Conservation (phyloP, 2,329 filamentous ascomycete species). For the Ceratocystis eucalypticola region DNA sequence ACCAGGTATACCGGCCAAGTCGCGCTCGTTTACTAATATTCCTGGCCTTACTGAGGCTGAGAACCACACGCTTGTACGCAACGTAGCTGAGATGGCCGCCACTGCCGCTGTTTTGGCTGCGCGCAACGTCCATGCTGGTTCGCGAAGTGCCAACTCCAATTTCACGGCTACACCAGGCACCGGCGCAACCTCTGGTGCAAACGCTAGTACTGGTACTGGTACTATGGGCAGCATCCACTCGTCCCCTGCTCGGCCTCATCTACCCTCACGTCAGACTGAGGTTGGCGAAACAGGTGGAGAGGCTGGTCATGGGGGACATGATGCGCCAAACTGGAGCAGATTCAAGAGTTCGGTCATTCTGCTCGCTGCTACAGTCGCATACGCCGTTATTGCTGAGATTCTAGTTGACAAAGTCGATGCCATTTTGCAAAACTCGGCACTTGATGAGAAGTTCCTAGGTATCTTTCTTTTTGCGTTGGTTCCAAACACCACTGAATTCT, state of each 20-base stretch:
- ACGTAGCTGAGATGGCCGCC: constrained; percentile 86
- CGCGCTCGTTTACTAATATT: constrained; percentile 37
- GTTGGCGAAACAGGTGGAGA: constrained; percentile 25
- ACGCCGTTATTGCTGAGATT: constrained; percentile 95
- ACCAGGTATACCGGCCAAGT: constrained; percentile 34
- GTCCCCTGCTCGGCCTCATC: constrained; percentile 1
- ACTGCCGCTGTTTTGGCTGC: constrained; percentile 80
- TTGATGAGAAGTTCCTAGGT: constrained; percentile 94
- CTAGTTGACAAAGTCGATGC: constrained; percentile 93
- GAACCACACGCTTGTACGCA: constrained; percentile 65
- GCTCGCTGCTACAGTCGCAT: constrained; percentile 75
- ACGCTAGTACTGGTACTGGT: background rate
- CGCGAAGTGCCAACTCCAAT: background rate
- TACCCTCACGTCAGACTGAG: constrained; percentile 16
- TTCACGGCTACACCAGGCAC: background rate
- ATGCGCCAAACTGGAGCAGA: constrained; percentile 96
- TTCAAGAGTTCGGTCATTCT: constrained; percentile 82
- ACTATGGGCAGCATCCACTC: background rate
- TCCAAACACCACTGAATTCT: constrained; percentile 93
- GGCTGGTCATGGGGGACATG: constrained; percentile 62
- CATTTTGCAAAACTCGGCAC: constrained; percentile 77
- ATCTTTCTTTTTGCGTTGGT: constrained; percentile 95
- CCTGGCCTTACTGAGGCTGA: constrained; percentile 69
- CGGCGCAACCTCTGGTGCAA: background rate
- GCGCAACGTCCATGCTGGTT: constrained; percentile 44